Evolutionary conservation across 139 green algal genomes (phyloP), one percentile per base, ranked within the genome.

Genomic region (Astrephomene gubernaculifera): DNA sequence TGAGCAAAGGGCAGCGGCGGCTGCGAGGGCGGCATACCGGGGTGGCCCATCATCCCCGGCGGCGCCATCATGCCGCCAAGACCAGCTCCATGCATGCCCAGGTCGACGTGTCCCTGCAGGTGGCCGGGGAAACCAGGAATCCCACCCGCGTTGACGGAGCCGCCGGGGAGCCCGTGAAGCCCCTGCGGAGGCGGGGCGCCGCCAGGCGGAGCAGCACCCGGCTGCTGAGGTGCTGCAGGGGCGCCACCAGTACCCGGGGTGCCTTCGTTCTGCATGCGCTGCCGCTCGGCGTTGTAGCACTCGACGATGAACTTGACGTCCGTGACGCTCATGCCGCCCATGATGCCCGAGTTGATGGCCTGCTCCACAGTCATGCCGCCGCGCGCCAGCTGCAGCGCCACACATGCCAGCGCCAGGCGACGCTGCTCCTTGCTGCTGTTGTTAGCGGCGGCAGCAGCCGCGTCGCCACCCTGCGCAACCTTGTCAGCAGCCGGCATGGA

Each of bases 251-350:
- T 27, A 3, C 79, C 64, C 4, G 44, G 49, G 36, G 24, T 79
- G 35, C 78, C 79, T 43, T 76, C 86, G 43, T 49, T 54, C 38
- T 57, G 70, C 84, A 87, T 87, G 45, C 88, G 88, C 64, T 81
- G 70, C 19, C 84, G 69, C 63, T 92, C 85, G 1, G 85, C 85
- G 44, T 92, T 90, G 81, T 90, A 90, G 71, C 84, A 88, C 76
- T 92, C 88, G 2, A 92, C 88, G 53, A 92, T 92, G 79, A 92
- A 92, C 39, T 71, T 78, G 41, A 92, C 88, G 31, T 92, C 88
- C 0, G 84, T 90, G 21, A 90, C 88, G 53, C 75, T 88, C 87
- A 93, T 90, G 71, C 88, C 85, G 31, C 87, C 90, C 87, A 93
- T 91, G 79, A 93, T 91, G 82, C 88, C 90, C 22, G 73, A 89